phyloP scores from a whole-genome alignment of 345 rosid species.

The Hibiscus trionum region DNA sequence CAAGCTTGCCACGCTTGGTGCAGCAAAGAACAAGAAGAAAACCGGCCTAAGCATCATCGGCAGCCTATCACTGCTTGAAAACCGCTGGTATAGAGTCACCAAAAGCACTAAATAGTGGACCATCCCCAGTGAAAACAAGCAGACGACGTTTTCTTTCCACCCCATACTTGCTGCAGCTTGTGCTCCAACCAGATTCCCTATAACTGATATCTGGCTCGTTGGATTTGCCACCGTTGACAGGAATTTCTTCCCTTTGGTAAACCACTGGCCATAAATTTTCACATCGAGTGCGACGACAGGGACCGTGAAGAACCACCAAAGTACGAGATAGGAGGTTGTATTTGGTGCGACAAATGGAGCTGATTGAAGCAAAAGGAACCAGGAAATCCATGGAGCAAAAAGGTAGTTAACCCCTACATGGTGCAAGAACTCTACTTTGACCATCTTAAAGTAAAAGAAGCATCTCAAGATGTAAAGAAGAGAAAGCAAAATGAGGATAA shows the following conservation, averaged over 20 bases:
- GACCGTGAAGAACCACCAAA: conserved; percentile 32
- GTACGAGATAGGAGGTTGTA: conserved; percentile 14
- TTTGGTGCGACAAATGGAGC: conserved; percentile 16
- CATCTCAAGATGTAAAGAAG: conserved; percentile 30
- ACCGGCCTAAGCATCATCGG: conserved; percentile 41
- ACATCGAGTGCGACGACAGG: conserved; percentile 34
- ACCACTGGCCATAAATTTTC: conserved; percentile 46
- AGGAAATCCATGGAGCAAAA: conserved; percentile 39
- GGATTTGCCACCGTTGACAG: conserved; percentile 39
- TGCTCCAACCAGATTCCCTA: conserved; percentile 38
- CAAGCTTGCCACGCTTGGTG: conserved; percentile 38
- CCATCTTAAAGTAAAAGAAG: conserved; percentile 27
- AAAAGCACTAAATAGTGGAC: conserved; percentile 43
- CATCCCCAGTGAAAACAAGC: conserved; percentile 38
- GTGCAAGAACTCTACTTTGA: conserved; percentile 35
- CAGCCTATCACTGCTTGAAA: conserved; percentile 28
- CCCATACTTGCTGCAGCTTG: conserved; percentile 36
- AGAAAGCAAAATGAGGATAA: conserved; percentile 24
- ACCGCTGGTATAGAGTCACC: conserved; percentile 36
- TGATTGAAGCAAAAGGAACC: conserved; percentile 30
- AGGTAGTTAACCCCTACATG: conserved; percentile 39
- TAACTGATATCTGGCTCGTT: conserved; percentile 35
- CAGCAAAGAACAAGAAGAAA: conserved; percentile 36
- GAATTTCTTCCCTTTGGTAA: conserved; percentile 34
- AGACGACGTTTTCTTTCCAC: conserved; percentile 36